These are phyloP conservation scores for Sideroxylon spinosum DNA, from an alignment of 179 eudicot species.

Conservation along the genomic window DNA sequence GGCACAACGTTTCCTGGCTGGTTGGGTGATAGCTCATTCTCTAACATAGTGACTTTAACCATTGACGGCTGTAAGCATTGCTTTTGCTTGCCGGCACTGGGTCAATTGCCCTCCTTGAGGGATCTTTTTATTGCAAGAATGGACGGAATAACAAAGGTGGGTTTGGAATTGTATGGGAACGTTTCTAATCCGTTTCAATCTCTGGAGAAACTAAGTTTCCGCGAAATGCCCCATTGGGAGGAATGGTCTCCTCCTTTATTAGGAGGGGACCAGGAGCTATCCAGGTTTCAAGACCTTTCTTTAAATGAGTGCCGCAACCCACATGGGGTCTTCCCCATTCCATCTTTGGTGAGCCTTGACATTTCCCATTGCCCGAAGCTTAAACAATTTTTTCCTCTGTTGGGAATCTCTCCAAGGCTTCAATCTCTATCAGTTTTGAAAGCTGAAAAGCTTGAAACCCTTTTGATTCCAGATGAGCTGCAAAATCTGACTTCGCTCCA, in stretches of 20 bases:
- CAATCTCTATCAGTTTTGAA: neutral
- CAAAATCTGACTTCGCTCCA: neutral
- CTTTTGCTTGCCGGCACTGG: conserved; percentile 6
- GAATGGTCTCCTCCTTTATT: neutral
- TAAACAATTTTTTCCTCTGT: neutral
- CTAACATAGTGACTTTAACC: conserved; percentile 7
- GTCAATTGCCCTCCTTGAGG: conserved; percentile 8
- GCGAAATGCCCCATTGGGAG: neutral
- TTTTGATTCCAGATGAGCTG: neutral
- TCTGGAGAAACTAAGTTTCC: neutral
- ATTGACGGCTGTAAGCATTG: neutral
- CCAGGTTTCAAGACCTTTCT: conserved; percentile 11
- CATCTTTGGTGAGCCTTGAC: neutral
- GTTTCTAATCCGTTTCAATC: conserved; percentile 2
- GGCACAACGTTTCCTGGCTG: conserved; percentile 13
- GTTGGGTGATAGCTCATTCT: conserved; percentile 3
- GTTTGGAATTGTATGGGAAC: neutral
- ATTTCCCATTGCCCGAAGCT: conserved; percentile 12
- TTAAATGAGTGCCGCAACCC: conserved; percentile 19
- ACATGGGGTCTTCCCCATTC: conserved; percentile 18
- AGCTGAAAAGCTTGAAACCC: neutral
- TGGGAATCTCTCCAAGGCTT: neutral
- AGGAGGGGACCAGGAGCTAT: conserved; percentile 6
- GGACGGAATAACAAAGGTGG: neutral
- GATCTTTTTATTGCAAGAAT: neutral